Percentiles rank a stretch among this genome's conserved stretches.
These are phyloP conservation scores for Heliamphora pulchella DNA, from an alignment of 179 eudicot genomes.

Conservation along the genomic window DNA sequence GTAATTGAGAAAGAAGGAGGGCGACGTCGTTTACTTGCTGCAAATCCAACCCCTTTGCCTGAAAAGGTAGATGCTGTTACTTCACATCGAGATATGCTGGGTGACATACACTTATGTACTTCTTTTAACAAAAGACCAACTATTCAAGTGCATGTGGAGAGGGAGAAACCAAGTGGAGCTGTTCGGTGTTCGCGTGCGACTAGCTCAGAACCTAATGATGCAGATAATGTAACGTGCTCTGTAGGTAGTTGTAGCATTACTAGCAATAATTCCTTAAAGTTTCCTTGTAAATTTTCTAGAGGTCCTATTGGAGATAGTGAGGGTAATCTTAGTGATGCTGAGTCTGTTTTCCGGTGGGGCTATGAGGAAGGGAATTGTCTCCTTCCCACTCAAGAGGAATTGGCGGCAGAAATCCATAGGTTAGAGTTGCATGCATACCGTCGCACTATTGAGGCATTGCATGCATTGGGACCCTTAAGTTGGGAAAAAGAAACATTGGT, in stretches of 20 bases:
- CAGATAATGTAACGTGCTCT: slow-evolving; percentile 44
- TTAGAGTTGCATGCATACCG: slow-evolving; percentile 82
- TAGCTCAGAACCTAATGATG: slow-evolving; percentile 38
- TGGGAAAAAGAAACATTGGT: slow-evolving; percentile 86
- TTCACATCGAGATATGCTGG: slow-evolving; percentile 28
- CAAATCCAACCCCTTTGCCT: slow-evolving; percentile 33
- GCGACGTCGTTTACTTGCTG: slow-evolving; percentile 11
- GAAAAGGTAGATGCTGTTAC: slow-evolving; percentile 58
- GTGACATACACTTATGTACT: slow-evolving; percentile 33
- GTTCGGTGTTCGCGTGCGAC: slow-evolving; percentile 25
- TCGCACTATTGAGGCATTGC: slow-evolving; percentile 67
- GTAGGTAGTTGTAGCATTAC: slow-evolving; percentile 73
- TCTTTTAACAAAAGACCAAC: slow-evolving; percentile 27
- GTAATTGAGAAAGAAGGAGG: slow-evolving; percentile 27
- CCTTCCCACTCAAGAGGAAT: slow-evolving; percentile 34
- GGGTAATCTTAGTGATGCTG: slow-evolving; percentile 54
- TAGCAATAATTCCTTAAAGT: slow-evolving; percentile 27
- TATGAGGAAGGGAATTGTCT: slow-evolving; percentile 29
- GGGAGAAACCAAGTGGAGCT: slow-evolving; percentile 33
- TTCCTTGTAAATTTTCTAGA: slow-evolving; percentile 22
- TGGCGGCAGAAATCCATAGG: slow-evolving; percentile 58
- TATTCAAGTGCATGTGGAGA: slow-evolving; percentile 27
- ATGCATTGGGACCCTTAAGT: slow-evolving; percentile 82
- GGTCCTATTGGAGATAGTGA: slow-evolving; percentile 42
- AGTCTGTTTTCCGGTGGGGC: slow-evolving; percentile 35